Conservation (phyloP, 164 flowering plant genomes). For the Dillenia turbinata region DNA sequence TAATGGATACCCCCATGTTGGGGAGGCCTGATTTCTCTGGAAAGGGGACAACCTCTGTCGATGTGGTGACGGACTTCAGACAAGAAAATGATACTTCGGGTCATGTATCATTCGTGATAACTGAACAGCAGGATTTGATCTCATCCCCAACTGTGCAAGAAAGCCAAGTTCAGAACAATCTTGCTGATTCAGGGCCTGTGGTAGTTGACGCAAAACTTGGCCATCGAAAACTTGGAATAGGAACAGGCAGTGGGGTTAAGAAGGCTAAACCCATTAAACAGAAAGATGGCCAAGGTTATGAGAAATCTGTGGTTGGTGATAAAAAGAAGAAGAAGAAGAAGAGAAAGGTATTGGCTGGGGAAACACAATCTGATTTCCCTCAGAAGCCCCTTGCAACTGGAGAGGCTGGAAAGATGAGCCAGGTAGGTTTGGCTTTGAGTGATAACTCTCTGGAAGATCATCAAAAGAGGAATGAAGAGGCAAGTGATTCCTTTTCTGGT, state of each 20-base stretch:
- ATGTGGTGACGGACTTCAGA: no score
- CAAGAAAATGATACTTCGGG: no score
- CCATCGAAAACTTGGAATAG: slow-evolving; percentile 11
- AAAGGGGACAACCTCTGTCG: no score
- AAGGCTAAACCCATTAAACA: slow-evolving; percentile 46
- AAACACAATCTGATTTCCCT: slow-evolving; percentile 15
- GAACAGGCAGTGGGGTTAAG: slow-evolving; percentile 23
- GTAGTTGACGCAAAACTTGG: slow-evolving; percentile 15
- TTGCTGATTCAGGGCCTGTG: no score
- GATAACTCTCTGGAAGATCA: slow-evolving; percentile 20
- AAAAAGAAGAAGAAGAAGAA: slow-evolving; percentile 55
- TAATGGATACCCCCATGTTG: slow-evolving; percentile 6
- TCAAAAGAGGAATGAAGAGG: slow-evolving; percentile 24
- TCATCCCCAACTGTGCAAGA: no score
- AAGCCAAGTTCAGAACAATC: no score
- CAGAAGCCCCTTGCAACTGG: slow-evolving; percentile 25
- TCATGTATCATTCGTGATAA: no score
- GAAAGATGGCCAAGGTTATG: slow-evolving; percentile 33
- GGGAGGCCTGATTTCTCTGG: no score
- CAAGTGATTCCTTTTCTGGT: slow-evolving; percentile 8
- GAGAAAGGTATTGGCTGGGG: slow-evolving; percentile 31
- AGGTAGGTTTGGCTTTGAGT: slow-evolving; percentile 15
- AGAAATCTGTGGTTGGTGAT: slow-evolving; percentile 25
- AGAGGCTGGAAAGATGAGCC: slow-evolving; percentile 30
- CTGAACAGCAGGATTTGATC: no score